Evolutionary conservation across 108 stramenopile species (phyloP).

Genomic region (Cyclotella distinguenda): DNA sequence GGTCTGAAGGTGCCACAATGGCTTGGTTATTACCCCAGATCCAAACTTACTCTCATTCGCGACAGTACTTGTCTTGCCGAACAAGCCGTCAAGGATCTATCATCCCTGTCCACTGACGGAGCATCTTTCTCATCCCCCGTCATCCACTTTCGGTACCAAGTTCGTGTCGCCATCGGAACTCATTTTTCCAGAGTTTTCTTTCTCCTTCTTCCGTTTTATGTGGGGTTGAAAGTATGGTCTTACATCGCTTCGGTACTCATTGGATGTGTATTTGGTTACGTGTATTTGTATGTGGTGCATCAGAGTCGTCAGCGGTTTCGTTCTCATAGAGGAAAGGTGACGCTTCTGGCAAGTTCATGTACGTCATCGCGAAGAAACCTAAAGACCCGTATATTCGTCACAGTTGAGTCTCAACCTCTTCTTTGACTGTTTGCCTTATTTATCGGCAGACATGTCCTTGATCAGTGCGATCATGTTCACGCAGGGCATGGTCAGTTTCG

Average conservation of each 20-base stretch:
- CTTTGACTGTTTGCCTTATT: no score
- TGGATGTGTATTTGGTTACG: conserved; percentile 16
- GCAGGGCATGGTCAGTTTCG: conserved; percentile 6
- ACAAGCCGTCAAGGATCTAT: conserved; percentile 5
- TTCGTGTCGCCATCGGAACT: conserved; percentile 24
- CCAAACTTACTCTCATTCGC: conserved; percentile 1
- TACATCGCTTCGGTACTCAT: conserved; percentile 13
- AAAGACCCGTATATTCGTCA: no score
- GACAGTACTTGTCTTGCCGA: conserved; percentile 20
- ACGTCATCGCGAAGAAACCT: no score
- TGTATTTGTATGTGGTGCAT: conserved; percentile 24
- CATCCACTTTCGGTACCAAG: conserved; percentile 27
- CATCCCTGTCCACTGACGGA: neutral
- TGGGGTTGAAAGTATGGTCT: conserved; percentile 16
- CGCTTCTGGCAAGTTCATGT: conserved; percentile 16
- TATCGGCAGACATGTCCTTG: no score
- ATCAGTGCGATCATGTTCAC: conserved; percentile 10
- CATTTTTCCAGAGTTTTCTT: conserved; percentile 22
- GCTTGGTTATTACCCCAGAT: conserved; percentile 34
- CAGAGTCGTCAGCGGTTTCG: conserved; percentile 11
- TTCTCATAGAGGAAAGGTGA: conserved; percentile 4
- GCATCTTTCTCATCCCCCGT: neutral
- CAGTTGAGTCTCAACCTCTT: no score
- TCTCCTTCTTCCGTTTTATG: conserved; percentile 33
- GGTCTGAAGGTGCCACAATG: conserved; percentile 34